Base-by-base conservation (phyloP, 305 asterid genomes). In the Fraxinus floribunda region DNA sequence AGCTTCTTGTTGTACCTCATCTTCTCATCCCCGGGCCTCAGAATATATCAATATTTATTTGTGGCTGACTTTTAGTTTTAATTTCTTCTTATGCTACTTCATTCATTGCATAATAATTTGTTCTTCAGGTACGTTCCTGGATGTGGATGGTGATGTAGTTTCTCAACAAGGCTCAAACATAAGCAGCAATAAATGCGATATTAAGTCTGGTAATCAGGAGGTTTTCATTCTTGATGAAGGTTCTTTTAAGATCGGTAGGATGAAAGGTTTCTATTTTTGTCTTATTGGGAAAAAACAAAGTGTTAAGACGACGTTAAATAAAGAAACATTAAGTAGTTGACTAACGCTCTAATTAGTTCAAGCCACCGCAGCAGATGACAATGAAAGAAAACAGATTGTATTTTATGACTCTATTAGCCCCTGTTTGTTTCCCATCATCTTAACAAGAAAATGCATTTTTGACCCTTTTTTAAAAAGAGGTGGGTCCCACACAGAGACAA, bases 21-120 rank as follows among this genome's bases (percentile, higher is more conserved):
- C 84, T 16, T 44, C 39, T 70, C 74, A 30, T 78, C 68, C 77
- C 83, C 60, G 79, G 64, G 81, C 85, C 26, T 78, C 83, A 4
- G 85, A 85, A 78, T 80, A 85, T 72, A 82, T 82, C 74, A 86
- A 91, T 91, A 84, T 68, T 16, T 78, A 3, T 30, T 20, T 55
- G 36, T 52, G 32, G 44, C 44, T 35, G 78, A 3, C 46, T 80
- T 81, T 78, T 32, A 26, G 55, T 39, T 38, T 49, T 79, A 18
- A 20, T 57, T 60, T 81, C 30, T 73, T 32, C 0, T 72, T 15
- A 6, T 71, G 75, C 34, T 57, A 38, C 66, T 39, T 68, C 55
- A 7, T 10, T 24, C 55, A 64, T 60, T 7, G 38, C 16, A 57
- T 49, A 13, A 1, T 18, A 15, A 29, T 46, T 74, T 76, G 70